Base-by-base conservation (phyloP, 2,329 filamentous ascomycete species). In the Fusarium sp. region DNA sequence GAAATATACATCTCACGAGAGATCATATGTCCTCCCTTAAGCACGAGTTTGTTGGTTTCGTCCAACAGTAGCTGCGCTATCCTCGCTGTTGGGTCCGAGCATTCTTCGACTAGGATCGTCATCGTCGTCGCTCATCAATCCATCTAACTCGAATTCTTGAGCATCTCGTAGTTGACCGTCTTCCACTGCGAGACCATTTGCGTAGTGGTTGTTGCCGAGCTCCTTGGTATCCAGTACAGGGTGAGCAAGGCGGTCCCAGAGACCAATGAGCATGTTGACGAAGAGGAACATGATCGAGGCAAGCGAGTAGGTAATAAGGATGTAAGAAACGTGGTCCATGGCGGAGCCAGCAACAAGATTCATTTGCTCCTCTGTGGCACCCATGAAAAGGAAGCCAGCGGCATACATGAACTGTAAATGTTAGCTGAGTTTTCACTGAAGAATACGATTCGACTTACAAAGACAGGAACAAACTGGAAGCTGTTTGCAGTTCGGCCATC, bases 361-460 rank as follows among this genome's bases (percentile, higher is more conserved):
- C 94, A 98, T 97, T 83, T 98, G 96, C 84, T 99, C 95, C 81
- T 98, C 96, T 2, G 95, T 98, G 21, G 96, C 96, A 37, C 94
- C 93, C 95, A 98, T 97, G 85, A 99, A 99, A 44, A 99, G 88
- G 84, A 98, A 97, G 3, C 96, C 96, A 7, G 95, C 93, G 10
- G 95, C 95, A 79, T 94, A 97, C 33, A 99, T 89, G 44, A 98
- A 88, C 95, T 97, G 25, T 3, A 7, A 10, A 8, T 38, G 56
- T 78, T 62, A 79, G 68, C 63, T 47, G 58, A 35, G 11, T 15
- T 42, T 13, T 46, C 16, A 12, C 18, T 3, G 19, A 4, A 15
- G 3, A 30, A 13, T 2, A 5, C 12, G 2, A 5, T 8, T 13
- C 23, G 90, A 90, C 93, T 82, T 81, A 88, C 86, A 65, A 86